phyloP scores from a whole-genome alignment of 2,329 filamentous ascomycete genomes.

The Colletotrichum sublineola region DNA sequence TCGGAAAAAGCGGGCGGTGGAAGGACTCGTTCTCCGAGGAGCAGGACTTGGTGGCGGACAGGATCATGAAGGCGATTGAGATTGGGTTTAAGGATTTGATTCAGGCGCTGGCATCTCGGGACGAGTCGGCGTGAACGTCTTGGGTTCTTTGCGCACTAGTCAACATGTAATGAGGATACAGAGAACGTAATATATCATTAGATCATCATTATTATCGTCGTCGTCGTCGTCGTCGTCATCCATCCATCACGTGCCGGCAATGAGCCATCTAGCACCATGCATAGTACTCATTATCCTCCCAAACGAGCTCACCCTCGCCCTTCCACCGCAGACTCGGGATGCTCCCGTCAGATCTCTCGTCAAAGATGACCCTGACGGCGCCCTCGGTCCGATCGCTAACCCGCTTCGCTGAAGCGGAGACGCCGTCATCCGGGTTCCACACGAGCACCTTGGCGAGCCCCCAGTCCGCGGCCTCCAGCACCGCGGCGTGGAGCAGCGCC shows the following conservation, averaged over 20 bases:
- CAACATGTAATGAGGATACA: constrained; percentile 4
- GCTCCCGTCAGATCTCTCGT: constrained; percentile 49
- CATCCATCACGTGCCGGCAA: not conserved
- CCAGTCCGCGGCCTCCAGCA: constrained; percentile 50
- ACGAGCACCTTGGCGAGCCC: constrained; percentile 52
- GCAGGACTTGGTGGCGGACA: constrained; percentile 41
- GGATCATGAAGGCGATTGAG: constrained; percentile 44
- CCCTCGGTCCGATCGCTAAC: constrained; percentile 56
- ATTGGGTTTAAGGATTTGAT: constrained; percentile 44
- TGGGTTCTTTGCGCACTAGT: not conserved
- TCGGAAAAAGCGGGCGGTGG: constrained; percentile 45
- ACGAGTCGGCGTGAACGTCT: constrained; percentile 22
- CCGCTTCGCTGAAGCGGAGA: constrained; percentile 47
- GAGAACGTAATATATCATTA: not conserved
- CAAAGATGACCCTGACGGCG: constrained; percentile 47
- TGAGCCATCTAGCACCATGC: constrained; percentile 44
- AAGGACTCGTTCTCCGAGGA: constrained; percentile 44
- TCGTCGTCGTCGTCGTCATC: not conserved
- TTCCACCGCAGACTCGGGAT: constrained; percentile 55
- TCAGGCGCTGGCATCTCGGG: constrained; percentile 36
- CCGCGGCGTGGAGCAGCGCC: constrained; percentile 51
- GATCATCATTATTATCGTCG: not conserved
- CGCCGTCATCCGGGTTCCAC: constrained; percentile 53
- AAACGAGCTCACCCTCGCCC: constrained; percentile 47
- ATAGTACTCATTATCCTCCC: constrained; percentile 50